Evolutionary conservation across 2,329 filamentous ascomycete species (phyloP), one percentile per base, ranked within the genome.

Genomic region (Anthostomella pinea): DNA sequence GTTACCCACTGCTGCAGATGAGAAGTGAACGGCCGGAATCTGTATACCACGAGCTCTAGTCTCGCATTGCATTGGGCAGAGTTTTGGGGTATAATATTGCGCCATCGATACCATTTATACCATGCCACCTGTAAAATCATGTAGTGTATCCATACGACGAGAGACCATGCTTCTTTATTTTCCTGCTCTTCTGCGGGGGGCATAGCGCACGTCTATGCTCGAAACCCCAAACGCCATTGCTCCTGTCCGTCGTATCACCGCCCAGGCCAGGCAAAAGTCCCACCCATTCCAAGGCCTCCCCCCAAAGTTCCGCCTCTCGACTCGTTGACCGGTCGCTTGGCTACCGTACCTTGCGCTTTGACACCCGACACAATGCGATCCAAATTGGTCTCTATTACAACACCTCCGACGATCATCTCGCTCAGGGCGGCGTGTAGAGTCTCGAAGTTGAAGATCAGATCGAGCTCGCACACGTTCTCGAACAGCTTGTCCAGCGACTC

Each of bases 401-500:
- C 88, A 1, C 91, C 91, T 10, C 91, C 91, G 11, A 95, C 87
- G 38, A 97, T 85, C 87, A 97, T 95, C 72, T 97, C 91, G 39
- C 81, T 83, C 8, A 97, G 70, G 11, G 89, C 82, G 7, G 91
- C 86, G 69, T 98, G 93, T 55, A 98, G 73, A 11, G 89, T 94
- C 74, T 98, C 93, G 54, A 95, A 98, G 62, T 97, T 97, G 71
- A 98, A 98, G 63, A 98, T 98, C 52, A 98, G 75, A 64, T 98
- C 90, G 38, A 98, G 73, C 70, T 98, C 93, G 74, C 93, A 98
- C 8, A 98, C 93, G 61, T 98, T 96, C 68, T 97, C 93, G 60
- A 98, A 98, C 25, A 98, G 74, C 48, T 88, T 81, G 63, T 98
- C 93, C 22, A 98, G 77, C 1, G 91, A 83, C 66, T 98, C 93